Base-by-base conservation (phyloP, 1,139 yeast species). In the Nakaseomyces uthaithaninus region DNA sequence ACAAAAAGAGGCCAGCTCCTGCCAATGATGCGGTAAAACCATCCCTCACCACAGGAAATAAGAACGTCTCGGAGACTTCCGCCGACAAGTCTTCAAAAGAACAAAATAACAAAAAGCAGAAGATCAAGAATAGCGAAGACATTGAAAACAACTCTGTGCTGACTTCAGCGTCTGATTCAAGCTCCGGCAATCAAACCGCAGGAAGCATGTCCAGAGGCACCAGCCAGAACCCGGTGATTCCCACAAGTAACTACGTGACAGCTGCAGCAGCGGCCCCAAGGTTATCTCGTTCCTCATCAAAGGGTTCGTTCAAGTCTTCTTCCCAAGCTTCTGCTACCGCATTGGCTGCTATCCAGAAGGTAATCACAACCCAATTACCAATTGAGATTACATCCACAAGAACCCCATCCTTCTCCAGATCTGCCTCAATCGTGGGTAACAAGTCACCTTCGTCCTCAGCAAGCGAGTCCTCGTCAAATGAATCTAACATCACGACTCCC, bases 211-310 rank as follows among this genome's bases (percentile, higher is more conserved):
- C 20, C 35, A 31, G 35, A 25, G 12, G 20, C 20, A 19, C 16
- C 8, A 25, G 17, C 4, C 35, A 11, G n/a, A 20, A 20, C 17
- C 3, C 11, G 9, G 12, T 11, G 9, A 7, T 25, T 20, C 9
- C 25, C 15, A 6, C 25, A n/a, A n/a, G n/a, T n/a, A 31, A 31
- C 12, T 58, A 59, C 38, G 37, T 80, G 41, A 80, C 87, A n/a
- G 85, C 85, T 26, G 89, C 89, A 15, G 86, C 87, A 12, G 86
- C 85, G 24, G 85, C 89, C 33, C 91, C 89, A 44, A 68, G 89
- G 53, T 75, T 81, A n/a, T 80, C 85, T 15, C 72, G 75, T 48
- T 66, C 74, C 26, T 72, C 79, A 5, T 64, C 75, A 22, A 53
- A 47, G 40, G 49, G 45, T 31, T 46, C 43, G 11, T 42, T 49